Percentiles rank a stretch among this genome's conserved stretches.
phyloP scores from a whole-genome alignment of 176 grass and related monocot genomes.

The Saccharum spontaneum region DNA sequence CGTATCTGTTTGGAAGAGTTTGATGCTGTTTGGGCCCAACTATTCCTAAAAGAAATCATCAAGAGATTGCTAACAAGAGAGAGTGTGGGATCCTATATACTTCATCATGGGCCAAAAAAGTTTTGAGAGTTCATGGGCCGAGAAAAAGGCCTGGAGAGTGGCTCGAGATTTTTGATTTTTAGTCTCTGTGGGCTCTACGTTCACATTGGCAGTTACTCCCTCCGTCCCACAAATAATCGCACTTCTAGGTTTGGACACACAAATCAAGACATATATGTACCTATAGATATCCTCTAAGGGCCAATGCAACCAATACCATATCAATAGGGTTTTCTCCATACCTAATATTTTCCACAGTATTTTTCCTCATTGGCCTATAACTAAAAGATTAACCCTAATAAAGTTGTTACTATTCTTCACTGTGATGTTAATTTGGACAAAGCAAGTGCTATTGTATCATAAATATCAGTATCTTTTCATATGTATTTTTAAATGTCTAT shows the following conservation, averaged over 20 bases:
- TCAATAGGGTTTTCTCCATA: background rate
- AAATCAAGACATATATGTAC: background rate
- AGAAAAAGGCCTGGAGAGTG: background rate
- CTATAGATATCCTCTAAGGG: background rate
- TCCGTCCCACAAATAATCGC: too few species aligned
- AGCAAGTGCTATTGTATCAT: background rate
- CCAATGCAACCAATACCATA: background rate
- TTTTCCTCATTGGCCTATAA: background rate
- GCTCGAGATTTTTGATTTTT: background rate
- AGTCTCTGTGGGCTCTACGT: background rate
- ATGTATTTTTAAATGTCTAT: background rate
- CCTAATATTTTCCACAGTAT: background rate
- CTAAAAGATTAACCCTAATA: background rate
- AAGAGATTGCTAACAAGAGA: too few species aligned
- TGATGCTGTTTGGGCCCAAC: too few species aligned
- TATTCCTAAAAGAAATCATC: too few species aligned
- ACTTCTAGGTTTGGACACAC: too few species aligned
- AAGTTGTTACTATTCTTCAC: background rate
- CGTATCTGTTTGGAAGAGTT: too few species aligned
- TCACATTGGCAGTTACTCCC: background rate
- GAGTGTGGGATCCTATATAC: background rate
- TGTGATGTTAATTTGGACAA: background rate
- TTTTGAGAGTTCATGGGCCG: background rate
- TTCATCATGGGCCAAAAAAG: background rate
- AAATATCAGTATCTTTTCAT: background rate